phyloP scores from a whole-genome alignment of 2,329 filamentous ascomycete genomes.

The Xylariaceae sp. region DNA sequence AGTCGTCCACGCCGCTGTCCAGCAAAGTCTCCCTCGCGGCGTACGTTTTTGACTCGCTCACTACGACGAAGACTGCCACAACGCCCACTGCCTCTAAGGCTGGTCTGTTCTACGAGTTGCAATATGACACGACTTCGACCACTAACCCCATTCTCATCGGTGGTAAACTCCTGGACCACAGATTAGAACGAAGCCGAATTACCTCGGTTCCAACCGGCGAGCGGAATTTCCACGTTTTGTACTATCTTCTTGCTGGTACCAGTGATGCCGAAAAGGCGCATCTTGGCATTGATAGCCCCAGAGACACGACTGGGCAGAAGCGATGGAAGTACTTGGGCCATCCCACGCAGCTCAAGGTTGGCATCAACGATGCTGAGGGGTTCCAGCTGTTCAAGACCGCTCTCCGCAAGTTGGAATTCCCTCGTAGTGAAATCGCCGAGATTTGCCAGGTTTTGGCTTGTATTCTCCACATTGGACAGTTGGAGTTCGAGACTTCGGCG shows the following conservation, averaged over 20 bases:
- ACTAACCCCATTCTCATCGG: conserved; percentile 84
- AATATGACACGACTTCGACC: conserved; percentile 86
- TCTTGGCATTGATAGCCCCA: conserved; percentile 53
- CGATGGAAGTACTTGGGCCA: conserved; percentile 96
- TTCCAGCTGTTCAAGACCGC: conserved; percentile 98
- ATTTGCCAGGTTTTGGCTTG: conserved; percentile 91
- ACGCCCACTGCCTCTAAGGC: conserved; percentile 94
- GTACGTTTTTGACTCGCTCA: conserved; percentile 93
- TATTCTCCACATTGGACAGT: conserved; percentile 95
- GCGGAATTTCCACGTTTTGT: conserved; percentile 91
- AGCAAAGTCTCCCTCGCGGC: conserved; percentile 89
- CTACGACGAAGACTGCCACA: conserved; percentile 93
- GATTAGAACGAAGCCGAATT: conserved; percentile 86
- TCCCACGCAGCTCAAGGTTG: conserved; percentile 92
- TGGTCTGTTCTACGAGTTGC: conserved; percentile 89
- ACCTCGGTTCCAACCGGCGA: conserved; percentile 91
- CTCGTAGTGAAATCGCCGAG: conserved; percentile 87
- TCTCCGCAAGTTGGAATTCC: conserved; percentile 87
- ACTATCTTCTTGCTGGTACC: conserved; percentile 90
- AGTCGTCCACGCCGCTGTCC: conserved; percentile 87
- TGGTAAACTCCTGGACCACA: conserved; percentile 89
- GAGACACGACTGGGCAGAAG: conserved; percentile 53
- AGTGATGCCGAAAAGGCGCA: conserved; percentile 86
- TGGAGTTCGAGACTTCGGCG: conserved; percentile 82
- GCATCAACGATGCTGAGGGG: conserved; percentile 90